Conservation (phyloP, 148 eudicot species). For the Cornus controversa region DNA sequence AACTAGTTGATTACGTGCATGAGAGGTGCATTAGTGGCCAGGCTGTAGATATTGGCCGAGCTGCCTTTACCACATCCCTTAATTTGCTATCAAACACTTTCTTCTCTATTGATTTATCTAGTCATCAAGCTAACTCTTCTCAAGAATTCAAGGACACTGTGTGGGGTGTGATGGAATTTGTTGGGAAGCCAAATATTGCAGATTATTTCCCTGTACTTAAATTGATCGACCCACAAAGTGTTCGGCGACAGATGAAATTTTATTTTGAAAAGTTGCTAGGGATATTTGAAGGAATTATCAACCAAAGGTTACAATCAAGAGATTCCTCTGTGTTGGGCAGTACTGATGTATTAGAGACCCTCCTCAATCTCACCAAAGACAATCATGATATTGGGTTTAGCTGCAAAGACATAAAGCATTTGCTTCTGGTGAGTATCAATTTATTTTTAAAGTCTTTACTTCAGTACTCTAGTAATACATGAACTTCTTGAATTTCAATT, state of each 20-base stretch:
- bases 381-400: constrained; percentile 13
- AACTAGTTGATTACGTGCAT: not conserved
- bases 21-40: not conserved
- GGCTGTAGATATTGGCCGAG: not conserved
- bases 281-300: constrained; percentile 13
- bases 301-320: constrained; percentile 5
- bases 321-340: not conserved
- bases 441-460: not conserved
- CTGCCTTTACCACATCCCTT: not conserved
- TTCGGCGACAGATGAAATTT: not conserved
- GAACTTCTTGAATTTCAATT: not conserved
- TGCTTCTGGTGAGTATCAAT: constrained; percentile 16
- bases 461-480: no score
- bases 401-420: constrained; percentile 23
- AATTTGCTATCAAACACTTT: not conserved
- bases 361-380: constrained; percentile 21
- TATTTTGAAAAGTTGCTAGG: not conserved
- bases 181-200: not conserved
- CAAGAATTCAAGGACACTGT: not conserved
- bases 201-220: not conserved
- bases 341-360: constrained; percentile 30
- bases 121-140: not conserved
- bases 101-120: not conserved
- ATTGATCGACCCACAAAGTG: not conserved
- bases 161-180: not conserved